Conservation (phyloP, 495 filamentous ascomycete genomes). For the Penicillium lividum region DNA sequence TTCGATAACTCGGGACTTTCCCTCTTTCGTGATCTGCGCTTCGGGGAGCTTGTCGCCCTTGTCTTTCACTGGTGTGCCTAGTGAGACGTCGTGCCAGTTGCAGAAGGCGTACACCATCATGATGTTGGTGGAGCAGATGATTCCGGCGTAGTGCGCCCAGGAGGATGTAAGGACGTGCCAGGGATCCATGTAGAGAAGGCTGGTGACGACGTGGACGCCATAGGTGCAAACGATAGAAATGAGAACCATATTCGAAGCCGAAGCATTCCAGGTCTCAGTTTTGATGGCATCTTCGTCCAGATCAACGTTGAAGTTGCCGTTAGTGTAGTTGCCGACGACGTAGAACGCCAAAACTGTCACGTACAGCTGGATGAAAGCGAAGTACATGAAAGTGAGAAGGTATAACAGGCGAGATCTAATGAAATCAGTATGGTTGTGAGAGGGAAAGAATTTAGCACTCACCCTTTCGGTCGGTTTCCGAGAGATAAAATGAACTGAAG, state of each 20-base stretch:
- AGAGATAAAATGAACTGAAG: constrained; percentile 93
- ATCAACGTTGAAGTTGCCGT: constrained; percentile 44
- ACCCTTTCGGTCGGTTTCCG: constrained; percentile 87
- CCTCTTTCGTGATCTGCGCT: constrained; percentile 74
- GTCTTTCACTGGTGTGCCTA: constrained; percentile 97
- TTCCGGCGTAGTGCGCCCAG: constrained; percentile 55
- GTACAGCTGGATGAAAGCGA: constrained; percentile 72
- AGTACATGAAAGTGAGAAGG: constrained; percentile 77
- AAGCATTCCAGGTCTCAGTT: neutral
- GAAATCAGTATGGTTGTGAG: too few relatives aligned
- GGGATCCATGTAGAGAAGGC: constrained; percentile 93
- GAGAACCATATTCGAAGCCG: constrained; percentile 66
- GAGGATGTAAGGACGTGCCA: constrained; percentile 99
- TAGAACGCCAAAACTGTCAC: constrained; percentile 79
- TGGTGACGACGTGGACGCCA: constrained; percentile 92
- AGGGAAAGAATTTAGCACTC: neutral
- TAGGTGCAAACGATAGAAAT: constrained; percentile 88
- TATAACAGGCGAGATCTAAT: constrained; percentile 61
- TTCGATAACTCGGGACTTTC: constrained; percentile 82
- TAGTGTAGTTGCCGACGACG: constrained; percentile 68
- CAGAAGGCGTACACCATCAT: constrained; percentile 95
- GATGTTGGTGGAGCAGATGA: constrained; percentile 83
- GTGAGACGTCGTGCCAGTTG: constrained; percentile 99
- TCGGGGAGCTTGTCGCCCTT: constrained; percentile 89
- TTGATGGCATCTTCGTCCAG: constrained; percentile 11